A percentile compares a stretch with the other conserved stretches of the same genome.
Evolutionary conservation across 768 basidiomycete genomes (phyloP).

Genomic region (Gloeopeniophorella convolvens): DNA sequence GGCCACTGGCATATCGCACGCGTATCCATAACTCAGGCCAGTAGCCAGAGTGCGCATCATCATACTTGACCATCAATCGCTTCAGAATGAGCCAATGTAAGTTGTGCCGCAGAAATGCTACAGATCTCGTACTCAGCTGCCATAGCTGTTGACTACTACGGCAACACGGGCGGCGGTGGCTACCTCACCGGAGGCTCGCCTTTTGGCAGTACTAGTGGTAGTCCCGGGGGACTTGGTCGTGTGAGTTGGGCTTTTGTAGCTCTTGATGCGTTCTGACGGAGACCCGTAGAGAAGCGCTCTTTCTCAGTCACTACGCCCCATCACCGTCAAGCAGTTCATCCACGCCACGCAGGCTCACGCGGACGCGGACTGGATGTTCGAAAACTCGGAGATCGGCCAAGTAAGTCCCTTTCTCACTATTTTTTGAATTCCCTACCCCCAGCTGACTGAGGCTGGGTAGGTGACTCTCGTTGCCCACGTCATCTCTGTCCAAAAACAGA

Average conservation of each 20-base stretch:
- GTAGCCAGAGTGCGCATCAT: no score
- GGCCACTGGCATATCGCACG: no score
- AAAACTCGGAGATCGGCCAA: conserved; percentile 74
- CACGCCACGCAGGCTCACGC: conserved; percentile 77
- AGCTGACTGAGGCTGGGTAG: conserved; percentile 33
- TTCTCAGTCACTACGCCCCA: conserved; percentile 55
- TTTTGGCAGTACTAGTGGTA: conserved; percentile 47
- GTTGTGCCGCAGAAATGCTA: conserved; percentile 30
- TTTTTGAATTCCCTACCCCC: no score
- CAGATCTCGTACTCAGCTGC: conserved; percentile 33
- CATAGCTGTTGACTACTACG: conserved; percentile 31
- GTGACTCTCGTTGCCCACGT: conserved; percentile 73
- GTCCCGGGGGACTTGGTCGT: conserved; percentile 48
- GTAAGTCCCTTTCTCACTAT: conserved; percentile 34
- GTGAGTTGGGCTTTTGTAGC: no score
- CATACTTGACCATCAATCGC: no score
- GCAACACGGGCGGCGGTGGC: conserved; percentile 43
- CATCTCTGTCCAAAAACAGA: conserved; percentile 54
- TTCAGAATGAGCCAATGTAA: conserved; percentile 15
- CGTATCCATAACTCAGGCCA: no score
- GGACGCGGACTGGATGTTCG: conserved; percentile 85
- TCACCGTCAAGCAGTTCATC: conserved; percentile 70
- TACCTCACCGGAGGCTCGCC: conserved; percentile 57
- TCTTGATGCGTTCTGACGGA: no score
- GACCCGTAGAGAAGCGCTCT: conserved; percentile 35